Evolutionary conservation across 306 rosid genomes (phyloP), one percentile per base, ranked within the genome.

Genomic region (Vicia villosa): DNA sequence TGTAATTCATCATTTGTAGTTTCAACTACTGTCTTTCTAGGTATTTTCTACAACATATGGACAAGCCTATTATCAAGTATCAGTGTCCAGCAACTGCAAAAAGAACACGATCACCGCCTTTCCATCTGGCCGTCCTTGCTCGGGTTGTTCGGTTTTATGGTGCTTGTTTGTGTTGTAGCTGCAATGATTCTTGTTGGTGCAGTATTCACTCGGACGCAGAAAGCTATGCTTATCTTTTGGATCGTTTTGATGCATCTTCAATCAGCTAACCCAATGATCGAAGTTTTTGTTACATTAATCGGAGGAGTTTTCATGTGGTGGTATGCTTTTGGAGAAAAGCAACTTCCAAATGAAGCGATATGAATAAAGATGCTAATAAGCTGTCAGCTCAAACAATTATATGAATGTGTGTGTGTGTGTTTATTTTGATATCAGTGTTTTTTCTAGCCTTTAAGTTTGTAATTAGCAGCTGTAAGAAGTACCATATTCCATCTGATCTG

Each of bases 171-270:
- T 19, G 45, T 45, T 28, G 16, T 66, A 5, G 15, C 16, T 28
- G 1, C 17, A 3, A 66, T 45, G 45, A 5, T 46, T 45, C 58
- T 66, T 66, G 28, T 16, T 22, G 11, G 43, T 28, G 71, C 30
- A 5, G 34, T 13, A 66, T 30, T 66, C 17, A 45, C 71, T 66
- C 22, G 45, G 14, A 26, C 32, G 28, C 57, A 46, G 43, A 26
- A 19, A 45, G 17, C 11, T 30, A 45, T 46, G 43, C 37, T 66
- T 24, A 50, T 45, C 43, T 10, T 26, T n/a, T 66, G 58, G 71
- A 6, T 50, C 43, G 17, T 66, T 46, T 30, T 28, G 16, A 15
- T 43, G 70, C 57, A 3, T 28, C 24, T 66, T 34, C 20, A 17
- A 22, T 43, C 56, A 24, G 40, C 52, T 3, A 45, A 45, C 1